These are phyloP conservation scores for Areca catechu DNA, from an alignment of 176 grass and related monocot genomes.

Conservation along the genomic window DNA sequence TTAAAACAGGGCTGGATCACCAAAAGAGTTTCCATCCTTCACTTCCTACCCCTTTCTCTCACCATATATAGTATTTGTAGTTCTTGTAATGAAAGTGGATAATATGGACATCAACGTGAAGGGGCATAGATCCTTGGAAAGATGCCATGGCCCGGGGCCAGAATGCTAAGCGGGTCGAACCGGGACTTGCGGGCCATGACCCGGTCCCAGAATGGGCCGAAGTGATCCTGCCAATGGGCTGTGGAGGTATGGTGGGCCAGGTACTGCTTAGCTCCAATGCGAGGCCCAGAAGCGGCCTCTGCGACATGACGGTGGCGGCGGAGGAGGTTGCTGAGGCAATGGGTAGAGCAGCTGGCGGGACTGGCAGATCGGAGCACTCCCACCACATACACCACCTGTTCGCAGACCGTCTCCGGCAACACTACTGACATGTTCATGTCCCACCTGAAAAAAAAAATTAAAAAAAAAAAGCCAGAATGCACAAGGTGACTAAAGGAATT, in stretches of 20 bases:
- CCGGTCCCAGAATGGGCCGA: constrained; percentile 42
- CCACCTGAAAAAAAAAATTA: constrained; percentile 54
- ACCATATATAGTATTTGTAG: no score
- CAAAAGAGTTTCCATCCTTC: no score
- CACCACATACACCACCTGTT: constrained; percentile 46
- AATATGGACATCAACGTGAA: not conserved
- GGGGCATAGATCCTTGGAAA: constrained; percentile 23
- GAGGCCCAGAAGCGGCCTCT: constrained; percentile 22
- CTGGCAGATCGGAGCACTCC: constrained; percentile 63
- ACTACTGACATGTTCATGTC: constrained; percentile 58
- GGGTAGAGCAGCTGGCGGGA: constrained; percentile 32
- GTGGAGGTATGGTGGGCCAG: constrained; percentile 51
- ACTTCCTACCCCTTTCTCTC: no score
- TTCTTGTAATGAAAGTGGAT: no score
- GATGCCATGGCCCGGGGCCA: constrained; percentile 69
- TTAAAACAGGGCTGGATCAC: no score
- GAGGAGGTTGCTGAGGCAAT: constrained; percentile 45
- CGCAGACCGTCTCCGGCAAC: constrained; percentile 26
- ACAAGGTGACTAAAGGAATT: no score
- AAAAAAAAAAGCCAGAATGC: no score
- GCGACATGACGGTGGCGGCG: constrained; percentile 43
- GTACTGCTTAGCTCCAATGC: constrained; percentile 64
- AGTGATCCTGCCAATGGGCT: constrained; percentile 50
- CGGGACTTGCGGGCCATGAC: constrained; percentile 43
- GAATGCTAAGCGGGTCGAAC: constrained; percentile 42